Evolutionary conservation across 257 asterid genomes (phyloP), one percentile per base, ranked within the genome.

Genomic region (Solanum paucissectum): DNA sequence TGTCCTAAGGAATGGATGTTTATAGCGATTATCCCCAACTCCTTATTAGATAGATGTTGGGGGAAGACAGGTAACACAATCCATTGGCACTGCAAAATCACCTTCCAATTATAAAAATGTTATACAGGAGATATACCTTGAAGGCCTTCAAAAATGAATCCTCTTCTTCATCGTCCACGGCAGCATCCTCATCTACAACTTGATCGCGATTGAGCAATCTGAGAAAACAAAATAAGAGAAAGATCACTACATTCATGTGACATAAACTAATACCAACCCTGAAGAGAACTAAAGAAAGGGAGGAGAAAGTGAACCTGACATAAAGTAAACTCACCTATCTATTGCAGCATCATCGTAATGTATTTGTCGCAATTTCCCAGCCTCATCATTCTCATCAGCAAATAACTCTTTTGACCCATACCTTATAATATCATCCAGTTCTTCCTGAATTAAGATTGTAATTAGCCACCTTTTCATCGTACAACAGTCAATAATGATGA

Each of bases 311-410:
- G 86, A 58, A 18, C 69, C 71, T 16, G 75, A 52, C n/a, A 21
- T 38, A 73, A 73, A 52, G 72, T 49, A 73, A 49, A 86, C 71
- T 46, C 42, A 86, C 88, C 88, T 94, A 89, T 94, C 98, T 90
- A 97, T 96, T 76, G 99, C 99, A 90, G 98, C 87, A 90, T 94
- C 99, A 87, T 97, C 99, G 84, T 97, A 97, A 93, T 96, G 99
- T 87, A 97, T 97, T 92, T 96, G 99, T 36, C 98, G 96, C 83
- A 98, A 96, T 90, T 96, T 96, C 60, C 94, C 99, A 46, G 92
- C 87, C 89, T 97, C 99, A 69, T 97, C 99, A 85, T 92, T 95
- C 79, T 95, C 99, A 93, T 96, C 99, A 83, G 96, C 98, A 93
- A 97, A 97, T 87, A 97, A 90, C 95, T 97, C 99, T 92, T 94